Percentiles rank a stretch among this genome's conserved stretches.
These are phyloP conservation scores for Ophiostoma perfectum DNA, from an alignment of 2,329 filamentous ascomycete genomes.

Conservation along the genomic window DNA sequence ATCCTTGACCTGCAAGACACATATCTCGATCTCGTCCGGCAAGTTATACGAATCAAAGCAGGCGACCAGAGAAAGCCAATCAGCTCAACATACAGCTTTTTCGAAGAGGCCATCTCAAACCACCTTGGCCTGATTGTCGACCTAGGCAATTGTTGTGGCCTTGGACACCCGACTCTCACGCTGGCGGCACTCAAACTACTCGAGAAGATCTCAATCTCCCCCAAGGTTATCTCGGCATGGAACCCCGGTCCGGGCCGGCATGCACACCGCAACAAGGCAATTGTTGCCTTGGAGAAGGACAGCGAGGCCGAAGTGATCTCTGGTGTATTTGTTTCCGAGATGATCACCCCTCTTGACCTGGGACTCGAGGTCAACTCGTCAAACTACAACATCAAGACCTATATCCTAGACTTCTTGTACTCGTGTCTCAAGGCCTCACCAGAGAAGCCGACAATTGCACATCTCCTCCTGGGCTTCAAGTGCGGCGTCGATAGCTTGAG, in stretches of 20 bases:
- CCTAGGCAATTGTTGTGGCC: slow-evolving; percentile 79
- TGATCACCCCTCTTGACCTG: slow-evolving; percentile 65
- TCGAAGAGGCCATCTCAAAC: slow-evolving; percentile 85
- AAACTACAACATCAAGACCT: slow-evolving; percentile 74
- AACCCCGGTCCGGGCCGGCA: slow-evolving; percentile 56
- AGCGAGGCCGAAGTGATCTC: slow-evolving; percentile 76
- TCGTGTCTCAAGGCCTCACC: slow-evolving; percentile 70
- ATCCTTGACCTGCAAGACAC: slow-evolving; percentile 85
- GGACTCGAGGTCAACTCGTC: slow-evolving; percentile 63
- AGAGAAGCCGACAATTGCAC: slow-evolving; percentile 78
- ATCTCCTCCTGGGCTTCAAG: slow-evolving; percentile 81
- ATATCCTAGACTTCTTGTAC: slow-evolving; percentile 79
- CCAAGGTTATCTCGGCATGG: slow-evolving; percentile 69
- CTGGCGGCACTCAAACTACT: slow-evolving; percentile 75
- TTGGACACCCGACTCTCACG: slow-evolving; percentile 74
- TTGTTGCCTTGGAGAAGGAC: slow-evolving; percentile 79
- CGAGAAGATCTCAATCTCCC: slow-evolving; percentile 78
- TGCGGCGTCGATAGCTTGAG: slow-evolving; percentile 67
- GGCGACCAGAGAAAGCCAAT: slow-evolving; percentile 56
- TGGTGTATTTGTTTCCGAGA: slow-evolving; percentile 62
- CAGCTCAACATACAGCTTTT: slow-evolving; percentile 71
- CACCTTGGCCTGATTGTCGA: slow-evolving; percentile 74
- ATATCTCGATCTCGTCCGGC: slow-evolving; percentile 82
- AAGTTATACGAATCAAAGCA: slow-evolving; percentile 64
- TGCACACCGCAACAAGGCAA: slow-evolving; percentile 70